Evolutionary conservation across 495 filamentous ascomycete genomes (phyloP).

Genomic region (Annulohypoxylon stygium): DNA sequence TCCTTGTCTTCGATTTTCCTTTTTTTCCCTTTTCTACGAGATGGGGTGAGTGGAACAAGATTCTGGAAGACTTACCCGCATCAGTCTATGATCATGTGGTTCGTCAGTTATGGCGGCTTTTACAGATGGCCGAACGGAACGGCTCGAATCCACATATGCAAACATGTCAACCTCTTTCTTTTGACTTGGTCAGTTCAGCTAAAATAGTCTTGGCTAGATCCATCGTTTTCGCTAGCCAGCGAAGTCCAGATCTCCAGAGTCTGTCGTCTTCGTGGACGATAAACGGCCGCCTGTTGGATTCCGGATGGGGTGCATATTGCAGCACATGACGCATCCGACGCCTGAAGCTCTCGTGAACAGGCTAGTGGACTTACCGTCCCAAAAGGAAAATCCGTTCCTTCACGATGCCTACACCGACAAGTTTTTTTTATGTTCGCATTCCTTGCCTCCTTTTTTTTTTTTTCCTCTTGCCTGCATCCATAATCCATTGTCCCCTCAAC

Average conservation of each 20-base stretch:
- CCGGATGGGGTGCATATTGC: constrained; percentile 39
- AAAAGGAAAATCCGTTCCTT: constrained; percentile 33
- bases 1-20: constrained; percentile 26
- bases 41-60: constrained; percentile 32
- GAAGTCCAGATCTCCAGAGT: constrained; percentile 32
- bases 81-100: constrained; percentile 47
- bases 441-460: constrained; percentile 41
- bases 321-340: constrained; percentile 27
- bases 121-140: constrained; percentile 32
- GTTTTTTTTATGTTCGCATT: constrained; percentile 28
- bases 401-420: constrained; percentile 48
- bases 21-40: constrained; percentile 27
- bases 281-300: constrained; percentile 29
- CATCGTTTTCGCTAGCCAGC: constrained; percentile 30
- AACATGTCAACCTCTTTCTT: constrained; percentile 16
- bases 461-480: constrained; percentile 31
- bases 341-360: constrained; percentile 38
- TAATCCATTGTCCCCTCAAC: constrained; percentile 27
- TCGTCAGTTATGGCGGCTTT: constrained; percentile 31
- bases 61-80: constrained; percentile 49
- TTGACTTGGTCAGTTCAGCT: constrained; percentile 26
- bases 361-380: constrained; percentile 34
- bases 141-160: constrained; percentile 42
- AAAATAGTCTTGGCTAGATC: constrained; percentile 36
- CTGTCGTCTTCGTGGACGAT: constrained; percentile 19